Conservation (phyloP, 2,329 filamentous ascomycete genomes). For the Fusarium sp. region DNA sequence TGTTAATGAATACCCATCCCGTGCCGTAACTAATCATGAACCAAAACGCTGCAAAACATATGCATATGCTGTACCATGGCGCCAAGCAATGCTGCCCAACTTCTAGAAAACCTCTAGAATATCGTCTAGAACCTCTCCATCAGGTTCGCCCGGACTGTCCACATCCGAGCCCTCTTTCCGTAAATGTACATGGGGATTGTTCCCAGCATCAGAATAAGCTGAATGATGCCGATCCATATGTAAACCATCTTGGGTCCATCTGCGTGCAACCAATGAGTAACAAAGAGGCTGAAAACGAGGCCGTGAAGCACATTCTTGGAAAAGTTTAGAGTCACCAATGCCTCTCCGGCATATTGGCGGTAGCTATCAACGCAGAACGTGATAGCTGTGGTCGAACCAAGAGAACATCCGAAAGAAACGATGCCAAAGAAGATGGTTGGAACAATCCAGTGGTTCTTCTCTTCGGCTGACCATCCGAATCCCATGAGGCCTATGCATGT, state of each 20-base stretch:
- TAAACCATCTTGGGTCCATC: constrained; percentile 85
- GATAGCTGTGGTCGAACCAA: constrained; percentile 91
- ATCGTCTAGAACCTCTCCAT: constrained; percentile 77
- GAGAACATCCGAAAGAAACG: constrained; percentile 89
- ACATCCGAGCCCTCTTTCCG: constrained; percentile 92
- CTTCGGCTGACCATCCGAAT: constrained; percentile 91
- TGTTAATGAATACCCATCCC: constrained; percentile 2
- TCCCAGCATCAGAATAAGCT: constrained; percentile 78
- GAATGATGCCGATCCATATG: constrained; percentile 86
- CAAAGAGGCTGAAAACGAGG: constrained; percentile 88
- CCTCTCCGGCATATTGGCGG: constrained; percentile 92
- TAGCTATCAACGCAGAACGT: constrained; percentile 96
- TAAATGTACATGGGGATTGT: constrained; percentile 95
- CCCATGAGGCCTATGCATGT: constrained; percentile 92
- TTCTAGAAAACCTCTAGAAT: not conserved
- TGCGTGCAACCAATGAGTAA: constrained; percentile 82
- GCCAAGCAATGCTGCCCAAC: constrained; percentile 15
- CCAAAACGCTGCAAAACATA: constrained; percentile 1
- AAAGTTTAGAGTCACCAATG: constrained; percentile 93
- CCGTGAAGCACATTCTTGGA: constrained; percentile 95
- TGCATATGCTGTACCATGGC: constrained; percentile 8
- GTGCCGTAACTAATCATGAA: constrained; percentile 1
- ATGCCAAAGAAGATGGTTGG: constrained; percentile 94
- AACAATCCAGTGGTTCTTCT: constrained; percentile 85
- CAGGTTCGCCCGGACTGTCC: constrained; percentile 87